phyloP scores from a whole-genome alignment of 2,329 filamentous ascomycete species.

The Talaromyces sp. region DNA sequence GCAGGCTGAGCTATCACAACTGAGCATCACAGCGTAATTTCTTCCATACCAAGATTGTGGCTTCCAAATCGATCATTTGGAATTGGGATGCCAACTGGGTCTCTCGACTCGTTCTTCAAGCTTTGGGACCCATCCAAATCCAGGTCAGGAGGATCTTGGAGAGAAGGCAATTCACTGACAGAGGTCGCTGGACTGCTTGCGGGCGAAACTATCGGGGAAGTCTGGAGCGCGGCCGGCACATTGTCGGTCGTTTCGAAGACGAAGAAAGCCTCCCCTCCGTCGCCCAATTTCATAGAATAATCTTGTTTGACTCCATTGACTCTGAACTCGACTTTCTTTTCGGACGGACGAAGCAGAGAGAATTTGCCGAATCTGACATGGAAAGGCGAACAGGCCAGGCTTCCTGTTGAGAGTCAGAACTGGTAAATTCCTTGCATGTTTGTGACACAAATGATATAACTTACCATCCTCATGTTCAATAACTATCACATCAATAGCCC shows the following conservation, averaged over 20 bases:
- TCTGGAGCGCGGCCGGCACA: constrained; percentile 91
- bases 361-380: constrained; percentile 99
- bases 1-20: background rate
- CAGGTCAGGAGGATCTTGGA: constrained; percentile 52
- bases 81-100: constrained; percentile 28
- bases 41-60: constrained; percentile 19
- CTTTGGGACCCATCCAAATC: constrained; percentile 38
- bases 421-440: background rate
- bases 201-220: constrained; percentile 87
- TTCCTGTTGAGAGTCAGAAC: constrained; percentile 41
- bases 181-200: constrained; percentile 67
- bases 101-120: constrained; percentile 25
- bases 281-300: constrained; percentile 97
- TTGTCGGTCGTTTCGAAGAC: constrained; percentile 92
- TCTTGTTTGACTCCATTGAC: constrained; percentile 91
- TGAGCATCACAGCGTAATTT: too few relatives aligned
- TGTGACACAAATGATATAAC: constrained; percentile 14
- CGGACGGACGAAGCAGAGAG: constrained; percentile 85
- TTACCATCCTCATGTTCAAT: constrained; percentile 92
- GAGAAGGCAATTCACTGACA: constrained; percentile 31
- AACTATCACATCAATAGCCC: constrained; percentile 97
- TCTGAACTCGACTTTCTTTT: constrained; percentile 98
- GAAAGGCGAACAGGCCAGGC: constrained; percentile 88
- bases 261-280: constrained; percentile 97
- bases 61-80: constrained; percentile 20